Conservation (phyloP, 1,284 basidiomycete genomes). For the Tetrapyrgos nigripes region DNA sequence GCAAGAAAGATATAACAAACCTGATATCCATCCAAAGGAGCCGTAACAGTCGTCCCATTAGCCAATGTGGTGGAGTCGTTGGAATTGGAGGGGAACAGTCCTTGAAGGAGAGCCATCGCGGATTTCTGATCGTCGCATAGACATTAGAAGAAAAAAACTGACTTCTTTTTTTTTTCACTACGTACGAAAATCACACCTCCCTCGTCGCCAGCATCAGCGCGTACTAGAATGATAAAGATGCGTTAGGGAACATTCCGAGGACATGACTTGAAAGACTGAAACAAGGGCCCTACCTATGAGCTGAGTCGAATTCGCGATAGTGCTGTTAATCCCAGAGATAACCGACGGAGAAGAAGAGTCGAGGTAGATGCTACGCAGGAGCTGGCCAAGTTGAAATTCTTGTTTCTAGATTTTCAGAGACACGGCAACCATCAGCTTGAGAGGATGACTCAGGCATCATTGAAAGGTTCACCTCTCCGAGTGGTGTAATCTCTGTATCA, state of each 20-base stretch:
- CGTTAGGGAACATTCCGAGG: background rate
- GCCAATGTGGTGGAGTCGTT: slow-evolving; percentile 66
- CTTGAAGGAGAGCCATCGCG: slow-evolving; percentile 74
- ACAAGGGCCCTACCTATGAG: slow-evolving; percentile 22
- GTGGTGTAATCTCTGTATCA: slow-evolving; percentile 74
- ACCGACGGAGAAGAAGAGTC: slow-evolving; percentile 58
- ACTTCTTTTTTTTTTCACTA: background rate
- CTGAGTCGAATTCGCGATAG: slow-evolving; percentile 59
- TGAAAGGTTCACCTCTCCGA: slow-evolving; percentile 65
- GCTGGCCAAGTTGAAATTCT: slow-evolving; percentile 70
- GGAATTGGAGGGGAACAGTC: slow-evolving; percentile 65
- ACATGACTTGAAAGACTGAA: background rate
- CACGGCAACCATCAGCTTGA: slow-evolving; percentile 2
- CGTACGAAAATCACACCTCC: slow-evolving; percentile 71
- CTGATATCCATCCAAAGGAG: slow-evolving; percentile 77
- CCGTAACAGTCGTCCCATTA: slow-evolving; percentile 73
- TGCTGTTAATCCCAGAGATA: slow-evolving; percentile 63
- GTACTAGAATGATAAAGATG: slow-evolving; percentile 47
- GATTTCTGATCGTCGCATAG: slow-evolving; percentile 41
- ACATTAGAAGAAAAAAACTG: background rate
- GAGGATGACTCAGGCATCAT: too few species aligned
- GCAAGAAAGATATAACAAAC: slow-evolving; percentile 35
- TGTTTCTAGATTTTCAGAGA: slow-evolving; percentile 50
- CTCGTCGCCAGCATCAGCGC: slow-evolving; percentile 81
- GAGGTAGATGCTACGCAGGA: slow-evolving; percentile 70